These are phyloP conservation scores for Dendrocalamus latiflorus DNA, from an alignment of 202 grass and related monocot genomes.

Conservation along the genomic window DNA sequence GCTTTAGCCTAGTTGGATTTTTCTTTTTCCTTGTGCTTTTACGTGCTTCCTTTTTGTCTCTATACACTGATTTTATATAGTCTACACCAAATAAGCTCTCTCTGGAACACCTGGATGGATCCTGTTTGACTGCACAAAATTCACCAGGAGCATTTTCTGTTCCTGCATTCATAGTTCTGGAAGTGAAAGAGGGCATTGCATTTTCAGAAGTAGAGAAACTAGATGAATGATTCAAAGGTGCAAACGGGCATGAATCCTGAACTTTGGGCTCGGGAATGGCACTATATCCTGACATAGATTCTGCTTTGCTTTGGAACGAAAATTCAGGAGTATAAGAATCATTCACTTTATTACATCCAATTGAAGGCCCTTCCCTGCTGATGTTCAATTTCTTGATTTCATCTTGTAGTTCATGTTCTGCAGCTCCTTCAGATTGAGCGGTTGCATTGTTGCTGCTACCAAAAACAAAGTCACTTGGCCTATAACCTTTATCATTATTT, in stretches of 20 bases:
- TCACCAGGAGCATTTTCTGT: slow-evolving; percentile 15
- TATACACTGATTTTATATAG: slow-evolving; percentile 53
- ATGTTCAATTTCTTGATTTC: slow-evolving; percentile 59
- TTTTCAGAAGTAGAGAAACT: slow-evolving; percentile 27
- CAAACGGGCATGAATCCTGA: slow-evolving; percentile 1
- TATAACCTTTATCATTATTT: background rate
- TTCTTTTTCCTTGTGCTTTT: slow-evolving; percentile 55
- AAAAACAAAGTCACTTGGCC: slow-evolving; percentile 15
- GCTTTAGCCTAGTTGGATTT: slow-evolving; percentile 46
- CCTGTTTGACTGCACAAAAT: slow-evolving; percentile 42
- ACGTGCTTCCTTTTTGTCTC: slow-evolving; percentile 54
- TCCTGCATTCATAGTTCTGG: slow-evolving; percentile 19
- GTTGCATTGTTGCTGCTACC: background rate
- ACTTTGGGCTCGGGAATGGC: slow-evolving; percentile 24
- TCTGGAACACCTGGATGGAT: slow-evolving; percentile 39
- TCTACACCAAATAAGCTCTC: slow-evolving; percentile 54
- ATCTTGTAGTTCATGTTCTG: slow-evolving; percentile 35
- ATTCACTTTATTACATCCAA: background rate
- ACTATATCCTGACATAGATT: slow-evolving; percentile 23
- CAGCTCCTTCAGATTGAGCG: slow-evolving; percentile 10
- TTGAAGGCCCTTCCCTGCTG: slow-evolving; percentile 20
- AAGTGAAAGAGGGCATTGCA: slow-evolving; percentile 37
- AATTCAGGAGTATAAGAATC: slow-evolving; percentile 35
- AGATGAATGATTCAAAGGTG: slow-evolving; percentile 26
- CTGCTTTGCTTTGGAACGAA: slow-evolving; percentile 43